These are phyloP conservation scores for Aspergillus pseudoterreus DNA, from an alignment of 2,329 filamentous ascomycete genomes.

Conservation along the genomic window DNA sequence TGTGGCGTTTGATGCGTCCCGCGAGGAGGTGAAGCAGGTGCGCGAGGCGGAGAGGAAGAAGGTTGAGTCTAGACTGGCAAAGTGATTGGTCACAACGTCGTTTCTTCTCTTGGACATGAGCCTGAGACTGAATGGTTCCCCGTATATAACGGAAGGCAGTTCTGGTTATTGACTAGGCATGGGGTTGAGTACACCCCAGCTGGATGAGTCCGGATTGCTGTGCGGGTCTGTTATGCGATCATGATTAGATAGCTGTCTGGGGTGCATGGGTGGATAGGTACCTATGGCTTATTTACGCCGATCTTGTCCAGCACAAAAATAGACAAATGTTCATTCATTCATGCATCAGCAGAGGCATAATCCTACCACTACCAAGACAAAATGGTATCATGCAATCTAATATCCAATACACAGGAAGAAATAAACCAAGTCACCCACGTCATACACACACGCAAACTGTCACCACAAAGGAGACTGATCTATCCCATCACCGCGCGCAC, in stretches of 20 bases:
- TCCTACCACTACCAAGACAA: slow-evolving; percentile 2
- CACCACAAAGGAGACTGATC: slow-evolving; percentile 1
- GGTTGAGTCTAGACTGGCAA: slow-evolving; percentile 65
- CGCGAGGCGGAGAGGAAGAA: slow-evolving; percentile 65
- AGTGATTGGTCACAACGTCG: slow-evolving; percentile 10
- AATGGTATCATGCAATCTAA: slow-evolving; percentile 23
- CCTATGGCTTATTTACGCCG: background rate
- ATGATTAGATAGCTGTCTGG: background rate
- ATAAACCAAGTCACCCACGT: slow-evolving; percentile 4
- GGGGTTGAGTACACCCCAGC: too few relatives aligned
- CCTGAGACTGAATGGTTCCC: background rate
- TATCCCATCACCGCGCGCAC: slow-evolving; percentile 61
- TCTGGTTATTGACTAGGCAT: too few relatives aligned
- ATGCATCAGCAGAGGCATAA: slow-evolving; percentile 1
- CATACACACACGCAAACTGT: background rate
- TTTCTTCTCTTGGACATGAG: background rate
- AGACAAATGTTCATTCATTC: background rate
- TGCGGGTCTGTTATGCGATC: too few relatives aligned
- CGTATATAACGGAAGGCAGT: background rate
- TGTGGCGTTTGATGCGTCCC: slow-evolving; percentile 71
- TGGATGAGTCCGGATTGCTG: too few relatives aligned
- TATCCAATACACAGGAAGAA: slow-evolving; percentile 19
- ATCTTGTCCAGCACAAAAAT: background rate
- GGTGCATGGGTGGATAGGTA: background rate
- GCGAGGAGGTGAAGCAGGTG: slow-evolving; percentile 69